Evolutionary conservation across 805 yeast species (phyloP), one percentile per base, ranked within the genome.

Genomic region (Yamadazyma philogaea): DNA sequence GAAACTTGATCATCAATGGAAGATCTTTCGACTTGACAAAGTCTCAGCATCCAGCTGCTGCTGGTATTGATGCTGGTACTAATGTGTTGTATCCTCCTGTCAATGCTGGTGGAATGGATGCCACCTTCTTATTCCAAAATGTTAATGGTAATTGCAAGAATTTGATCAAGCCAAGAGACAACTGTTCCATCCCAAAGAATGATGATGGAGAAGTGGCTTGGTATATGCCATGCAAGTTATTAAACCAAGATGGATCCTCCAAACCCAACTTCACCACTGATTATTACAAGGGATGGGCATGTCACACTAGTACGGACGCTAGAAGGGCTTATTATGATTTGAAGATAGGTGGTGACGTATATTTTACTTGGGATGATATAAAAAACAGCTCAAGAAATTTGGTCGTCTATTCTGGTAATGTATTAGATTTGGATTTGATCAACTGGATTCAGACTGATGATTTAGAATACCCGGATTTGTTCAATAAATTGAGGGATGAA

Each of bases 191-290:
- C 45, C 97, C 97, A 1, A 64, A 69, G 47, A 55, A 51, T 28
- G 51, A 49, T 37, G 71, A 77, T 43, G 75, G 77, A 24, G 81
- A 77, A 18, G 61, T 91, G 52, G 97, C 95, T 14, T 90, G 96
- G 96, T 93, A 93, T 65, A 88, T 90, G 83, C 98, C 99, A 3
- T 93, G 99, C 70, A 81, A 82, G 52, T 47, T 85, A 24, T 68
- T 78, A 40, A 63, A 68, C 32, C 84, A 79, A 52, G 87, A 87
- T 59, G 96, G 96, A 4, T 74, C 93, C 1, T 62, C 85, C 2
- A 43, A 63, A 21, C 85, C 87, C 30, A 85, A 86, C 59, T 74
- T 74, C 48, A 77, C 89, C 1, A 61, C 66, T 21, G 74, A 72
- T 16, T 80, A 81, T 57, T 90, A 89, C 60, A 65, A 72, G 36